These are phyloP conservation scores for Lachnellula subtilissima DNA, from an alignment of 2,329 filamentous ascomycete species.

Conservation along the genomic window DNA sequence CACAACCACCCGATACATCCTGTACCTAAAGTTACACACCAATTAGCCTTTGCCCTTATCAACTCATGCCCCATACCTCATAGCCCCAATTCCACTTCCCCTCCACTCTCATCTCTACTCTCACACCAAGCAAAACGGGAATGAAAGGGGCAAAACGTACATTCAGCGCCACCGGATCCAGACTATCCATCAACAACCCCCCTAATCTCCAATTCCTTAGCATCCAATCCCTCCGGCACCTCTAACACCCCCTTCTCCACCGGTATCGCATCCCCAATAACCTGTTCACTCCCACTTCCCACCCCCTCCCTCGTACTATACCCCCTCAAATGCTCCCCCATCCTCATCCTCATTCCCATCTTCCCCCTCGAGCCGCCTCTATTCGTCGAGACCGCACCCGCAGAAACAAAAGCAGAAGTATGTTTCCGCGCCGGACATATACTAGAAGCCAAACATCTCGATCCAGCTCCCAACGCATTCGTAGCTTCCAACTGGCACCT, in stretches of 20 bases:
- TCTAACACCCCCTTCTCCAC: constrained; percentile 16
- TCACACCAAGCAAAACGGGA: not conserved
- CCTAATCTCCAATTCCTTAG: constrained; percentile 56
- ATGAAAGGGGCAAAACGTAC: constrained; percentile 17
- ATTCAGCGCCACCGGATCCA: constrained; percentile 30
- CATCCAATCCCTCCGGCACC: constrained; percentile 48
- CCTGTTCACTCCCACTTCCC: not conserved
- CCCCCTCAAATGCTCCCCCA: not conserved
- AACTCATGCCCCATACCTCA: not conserved
- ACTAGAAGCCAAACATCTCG: no score
- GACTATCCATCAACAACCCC: constrained; percentile 36
- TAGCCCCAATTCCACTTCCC: no score
- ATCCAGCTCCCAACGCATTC: no score
- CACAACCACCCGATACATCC: constrained; percentile 79
- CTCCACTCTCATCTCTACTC: no score
- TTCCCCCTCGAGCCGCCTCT: no score
- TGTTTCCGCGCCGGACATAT: no score
- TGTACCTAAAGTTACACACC: constrained; percentile 41
- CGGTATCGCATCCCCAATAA: not conserved
- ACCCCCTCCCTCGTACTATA: constrained; percentile 9
- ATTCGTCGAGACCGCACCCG: no score
- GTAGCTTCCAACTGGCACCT: no score
- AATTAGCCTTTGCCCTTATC: not conserved
- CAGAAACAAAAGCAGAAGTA: no score
- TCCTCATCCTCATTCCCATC: not conserved